Evolutionary conservation across 2,329 filamentous ascomycete species (phyloP), one percentile per base, ranked within the genome.

Genomic region (Colletotrichum eleusines): DNA sequence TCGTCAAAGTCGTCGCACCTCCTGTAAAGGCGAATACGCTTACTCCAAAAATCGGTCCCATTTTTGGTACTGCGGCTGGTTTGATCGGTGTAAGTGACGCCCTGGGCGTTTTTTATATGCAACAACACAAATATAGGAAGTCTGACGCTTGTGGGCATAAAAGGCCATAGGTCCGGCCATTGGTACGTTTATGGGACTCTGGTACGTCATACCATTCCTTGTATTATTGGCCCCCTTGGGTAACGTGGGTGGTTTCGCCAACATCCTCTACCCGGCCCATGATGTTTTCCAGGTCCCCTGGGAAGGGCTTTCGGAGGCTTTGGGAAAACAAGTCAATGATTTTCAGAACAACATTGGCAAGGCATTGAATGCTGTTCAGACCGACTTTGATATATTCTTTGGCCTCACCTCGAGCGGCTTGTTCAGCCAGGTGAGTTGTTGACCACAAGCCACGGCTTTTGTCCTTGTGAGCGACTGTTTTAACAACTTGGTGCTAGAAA

Each of bases 271-370:
- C 1, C 65, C 65, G 5, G 2, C 5, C 31, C 31, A 46, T 5
- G 14, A 40, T 12, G n/a, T 16, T 5, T 61, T 9, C 1, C 38
- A 55, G 3, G 65, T 68, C 4, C 26, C 59, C 3, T 68, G 65
- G 65, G 65, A 68, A 14, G 42, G 26, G 3, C 50, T 68, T 16
- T 68, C 65, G 0, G 59, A 33, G 3, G 0, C 42, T 7, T 16
- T 68, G 3, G 3, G 40, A 54, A 1, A 9, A 64, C 16, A 6
- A 20, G 65, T 64, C 31, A 64, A 64, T 12, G 59, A 64, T 2
- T 68, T 33, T 60, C 65, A 68, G 26, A 64, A 68, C 18, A 33
- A 64, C 38, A 33, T 68, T 1, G 65, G 65, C 23, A 23, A 26
- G 18, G 51, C 60, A 12, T 50, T 68, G 42, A 64, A 51, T 7